phyloP scores from a whole-genome alignment of 495 filamentous ascomycete species.

The Podospora pseudocomata region DNA sequence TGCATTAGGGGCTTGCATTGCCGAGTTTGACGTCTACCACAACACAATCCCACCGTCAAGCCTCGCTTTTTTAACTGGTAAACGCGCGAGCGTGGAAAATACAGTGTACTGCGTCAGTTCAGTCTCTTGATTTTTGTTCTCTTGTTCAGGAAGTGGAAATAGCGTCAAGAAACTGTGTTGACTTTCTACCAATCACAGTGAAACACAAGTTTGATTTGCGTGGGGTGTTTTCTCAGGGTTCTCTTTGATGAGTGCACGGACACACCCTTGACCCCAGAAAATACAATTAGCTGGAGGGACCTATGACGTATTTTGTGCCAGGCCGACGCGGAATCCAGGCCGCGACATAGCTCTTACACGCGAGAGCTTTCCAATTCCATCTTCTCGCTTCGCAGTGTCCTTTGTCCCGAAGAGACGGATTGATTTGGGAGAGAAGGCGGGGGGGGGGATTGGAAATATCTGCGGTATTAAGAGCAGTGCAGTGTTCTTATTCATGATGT shows the following conservation, averaged over 20 bases:
- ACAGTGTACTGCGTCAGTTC: too few species aligned
- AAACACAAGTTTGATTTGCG: not conserved
- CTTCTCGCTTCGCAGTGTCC: not conserved
- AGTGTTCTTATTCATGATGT: not conserved
- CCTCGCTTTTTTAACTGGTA: not conserved
- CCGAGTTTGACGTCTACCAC: not conserved
- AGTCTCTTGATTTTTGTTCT: too few species aligned
- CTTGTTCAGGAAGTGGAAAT: not conserved
- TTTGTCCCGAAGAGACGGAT: not conserved
- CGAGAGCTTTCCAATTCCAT: not conserved
- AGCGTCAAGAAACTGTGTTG: not conserved
- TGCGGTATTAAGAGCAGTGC: not conserved
- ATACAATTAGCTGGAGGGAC: not conserved
- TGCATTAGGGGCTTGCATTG: constrained; percentile 3
- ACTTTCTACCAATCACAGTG: not conserved
- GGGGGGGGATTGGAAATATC: not conserved
- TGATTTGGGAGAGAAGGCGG: not conserved
- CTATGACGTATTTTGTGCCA: not conserved
- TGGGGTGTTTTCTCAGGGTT: not conserved
- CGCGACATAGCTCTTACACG: not conserved
- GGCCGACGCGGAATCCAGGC: not conserved
- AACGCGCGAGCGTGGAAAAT: not conserved
- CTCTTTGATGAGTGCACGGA: not conserved
- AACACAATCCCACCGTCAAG: not conserved
- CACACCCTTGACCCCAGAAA: not conserved